Base-by-base conservation (phyloP, 768 basidiomycete species). In the Mycena sanguinolenta region DNA sequence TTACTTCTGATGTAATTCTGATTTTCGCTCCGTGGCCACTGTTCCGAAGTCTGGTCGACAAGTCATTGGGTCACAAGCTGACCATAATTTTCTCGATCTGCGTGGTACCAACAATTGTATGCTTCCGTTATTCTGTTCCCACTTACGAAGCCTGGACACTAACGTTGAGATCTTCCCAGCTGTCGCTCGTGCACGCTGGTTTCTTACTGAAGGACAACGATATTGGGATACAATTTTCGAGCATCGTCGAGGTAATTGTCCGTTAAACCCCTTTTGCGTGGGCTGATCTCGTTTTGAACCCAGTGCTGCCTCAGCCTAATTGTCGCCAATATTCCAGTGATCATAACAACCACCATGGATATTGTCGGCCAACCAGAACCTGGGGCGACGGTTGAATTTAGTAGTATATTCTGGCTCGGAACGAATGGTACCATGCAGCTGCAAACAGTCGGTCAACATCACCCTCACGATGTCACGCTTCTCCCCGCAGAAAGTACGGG, bases 41-140 rank as follows among this genome's bases (percentile, higher is more conserved):
- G 7, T 82, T 90, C 44, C 77, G 80, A 69, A 77, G 81, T 30
- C 80, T 89, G 32, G 80, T 78, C 25, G 83, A 85, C 63, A 78
- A 74, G 21, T 73, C 73, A 28, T 74, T 88, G 1, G 82, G 85
- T 10, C 76, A 79, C 2, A 82, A 82, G 17, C 78, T 87, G 42
- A 80, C 85, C 66, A 74, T 87, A 62, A 86, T 88, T 58, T 89
- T 90, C 75, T 88, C 88, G 14, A 83, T 88, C 14, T 87, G 87
- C 61, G 82, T 88, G 66, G 76, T 84, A 57, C 88, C 87, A 7
- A 88, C 84, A 10, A 73, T 84, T 39, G 82, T 82, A 60, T n/a
- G n/a, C n/a, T n/a, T n/a, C n/a, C 74, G 78, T 34, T 32, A 16
- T 21, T 42, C 67, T 32, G 17, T 10, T 12, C 42, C 17, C 25